Base-by-base conservation (phyloP, 202 grass and related monocot species). In the Eragrostis tef region DNA sequence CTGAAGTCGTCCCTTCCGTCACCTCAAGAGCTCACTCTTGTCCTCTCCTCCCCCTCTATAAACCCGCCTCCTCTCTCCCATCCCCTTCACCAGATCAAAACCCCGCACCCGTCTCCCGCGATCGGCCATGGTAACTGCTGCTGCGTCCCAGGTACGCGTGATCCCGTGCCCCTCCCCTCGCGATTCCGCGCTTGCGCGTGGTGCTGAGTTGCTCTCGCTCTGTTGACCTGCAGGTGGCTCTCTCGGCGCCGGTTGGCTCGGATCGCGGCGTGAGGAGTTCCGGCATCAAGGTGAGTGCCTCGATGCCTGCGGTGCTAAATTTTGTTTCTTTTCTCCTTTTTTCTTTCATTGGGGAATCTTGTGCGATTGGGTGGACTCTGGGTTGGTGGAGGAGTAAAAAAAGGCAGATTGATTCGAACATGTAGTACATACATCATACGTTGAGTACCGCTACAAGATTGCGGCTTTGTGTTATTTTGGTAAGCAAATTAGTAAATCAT, bases 61-160 rank as follows among this genome's bases (percentile, higher is more conserved):
- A 89, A 89, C 79, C 79, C 79, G 73, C 60, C 14, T 21, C 67
- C 50, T n/a, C 58, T 11, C 13, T 7, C 6, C 8, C 14, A 20
- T 22, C 24, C 19, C 22, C 36, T 49, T 42, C 54, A 27, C 6
- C 79, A 79, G 60, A 83, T 86, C 79, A 65, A 86, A 83, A 70
- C 47, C 16, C 17, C 15, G 10, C 15, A 0, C 57, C 51, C 39
- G 6, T 69, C 15, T 49, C 50, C 54, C 45, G 1, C 27, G 16
- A 67, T 70, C 79, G 53, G 27, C 67, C 80, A 99, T 99, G 96
- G 89, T 89, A 56, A 85, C 88, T 61, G 83, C 85, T 51, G 79
- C 89, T 17, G 87, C 87, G 75, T 85, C 89, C 36, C 81, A 81
- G 93, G 96, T 98, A 31, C 67, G 74, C 53, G 21, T 46, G 59